These are phyloP conservation scores for Persicaria tinctoria DNA, from an alignment of 148 eudicot species.

Conservation along the genomic window DNA sequence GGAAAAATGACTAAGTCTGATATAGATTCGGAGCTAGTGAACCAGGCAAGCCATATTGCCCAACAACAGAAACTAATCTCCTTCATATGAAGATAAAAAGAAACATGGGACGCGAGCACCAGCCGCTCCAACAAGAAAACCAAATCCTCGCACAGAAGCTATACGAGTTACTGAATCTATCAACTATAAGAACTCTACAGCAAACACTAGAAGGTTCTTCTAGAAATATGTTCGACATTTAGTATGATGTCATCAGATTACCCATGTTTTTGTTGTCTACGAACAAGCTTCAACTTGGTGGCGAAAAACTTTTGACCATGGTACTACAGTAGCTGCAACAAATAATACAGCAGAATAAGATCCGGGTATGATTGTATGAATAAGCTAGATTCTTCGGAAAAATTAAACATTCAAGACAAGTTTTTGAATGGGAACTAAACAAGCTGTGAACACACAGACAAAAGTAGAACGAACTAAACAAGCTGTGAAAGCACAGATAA, in stretches of 20 bases:
- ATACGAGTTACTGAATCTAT: background rate
- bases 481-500: background rate
- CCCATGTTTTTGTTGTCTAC: background rate
- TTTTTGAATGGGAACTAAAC: background rate
- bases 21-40: background rate
- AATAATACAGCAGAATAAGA: background rate
- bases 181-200: background rate
- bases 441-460: background rate
- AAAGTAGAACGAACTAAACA: background rate
- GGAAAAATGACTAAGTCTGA: background rate
- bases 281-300: background rate
- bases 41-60: conserved; percentile 12
- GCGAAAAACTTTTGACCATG: background rate
- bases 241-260: background rate
- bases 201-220: background rate
- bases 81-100: conserved; percentile 1
- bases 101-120: background rate
- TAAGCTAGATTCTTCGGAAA: background rate
- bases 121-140: background rate
- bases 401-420: background rate
- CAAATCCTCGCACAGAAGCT: background rate
- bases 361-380: background rate
- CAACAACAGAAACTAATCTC: background rate
- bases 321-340: background rate
- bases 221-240: background rate